These are phyloP conservation scores for Darksidea phi DNA, from an alignment of 495 filamentous ascomycete species.

Conservation along the genomic window DNA sequence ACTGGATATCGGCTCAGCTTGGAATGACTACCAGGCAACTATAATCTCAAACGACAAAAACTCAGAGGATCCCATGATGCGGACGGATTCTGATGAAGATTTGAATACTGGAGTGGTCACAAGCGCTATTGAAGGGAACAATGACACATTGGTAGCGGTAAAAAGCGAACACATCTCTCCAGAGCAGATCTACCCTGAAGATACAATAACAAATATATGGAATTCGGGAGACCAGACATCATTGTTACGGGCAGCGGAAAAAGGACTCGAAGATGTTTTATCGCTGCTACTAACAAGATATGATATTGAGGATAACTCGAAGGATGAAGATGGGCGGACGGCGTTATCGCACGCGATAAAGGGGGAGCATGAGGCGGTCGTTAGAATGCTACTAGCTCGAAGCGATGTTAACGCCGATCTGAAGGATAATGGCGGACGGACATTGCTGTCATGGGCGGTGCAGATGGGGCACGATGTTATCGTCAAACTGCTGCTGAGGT, in stretches of 20 bases:
- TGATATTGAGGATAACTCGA: slow-evolving; percentile 4
- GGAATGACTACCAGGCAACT: no score
- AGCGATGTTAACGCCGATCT: slow-evolving; percentile 5
- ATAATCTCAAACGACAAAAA: no score
- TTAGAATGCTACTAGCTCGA: slow-evolving; percentile 4
- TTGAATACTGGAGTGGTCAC: no score
- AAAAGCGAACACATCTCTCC: no score
- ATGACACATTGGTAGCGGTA: no score
- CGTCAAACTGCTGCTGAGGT: neutral
- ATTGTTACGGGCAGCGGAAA: neutral
- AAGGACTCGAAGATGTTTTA: slow-evolving; percentile 3
- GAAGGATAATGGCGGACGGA: neutral
- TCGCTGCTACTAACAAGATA: slow-evolving; percentile 6
- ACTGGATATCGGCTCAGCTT: no score
- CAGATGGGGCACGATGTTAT: neutral
- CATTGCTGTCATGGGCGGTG: neutral
- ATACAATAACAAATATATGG: no score
- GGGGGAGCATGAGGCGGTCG: neutral
- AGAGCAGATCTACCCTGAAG: no score
- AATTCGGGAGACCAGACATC: no score
- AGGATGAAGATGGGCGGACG: slow-evolving; percentile 1
- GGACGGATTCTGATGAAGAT: no score
- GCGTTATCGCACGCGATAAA: slow-evolving; percentile 1
- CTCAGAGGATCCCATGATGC: no score
- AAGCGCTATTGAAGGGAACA: no score